Conservation (phyloP, 441 rosid genomes). For the Biscutella laevigata region DNA sequence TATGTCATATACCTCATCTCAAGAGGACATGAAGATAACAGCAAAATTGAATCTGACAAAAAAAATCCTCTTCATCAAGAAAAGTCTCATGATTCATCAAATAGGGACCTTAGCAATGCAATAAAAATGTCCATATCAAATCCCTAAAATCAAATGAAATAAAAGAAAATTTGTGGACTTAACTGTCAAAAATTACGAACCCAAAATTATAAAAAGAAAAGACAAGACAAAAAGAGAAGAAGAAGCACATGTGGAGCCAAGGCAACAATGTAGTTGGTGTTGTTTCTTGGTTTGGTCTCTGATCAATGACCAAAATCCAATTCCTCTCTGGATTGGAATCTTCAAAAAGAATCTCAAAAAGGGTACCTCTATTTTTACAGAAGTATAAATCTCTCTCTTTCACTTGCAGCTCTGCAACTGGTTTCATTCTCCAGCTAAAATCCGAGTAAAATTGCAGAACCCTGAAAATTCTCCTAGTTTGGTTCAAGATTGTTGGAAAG, state of each 20-base stretch:
- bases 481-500: no score
- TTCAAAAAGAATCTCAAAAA: conserved; percentile 25
- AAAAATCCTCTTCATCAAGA: background rate
- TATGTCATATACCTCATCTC: background rate
- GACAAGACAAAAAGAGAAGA: background rate
- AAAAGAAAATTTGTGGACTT: background rate
- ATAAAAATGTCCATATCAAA: conserved; percentile 3
- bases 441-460: conserved; percentile 10
- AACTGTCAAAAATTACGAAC: conserved; percentile 14
- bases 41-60: background rate
- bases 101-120: conserved; percentile 15
- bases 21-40: background rate
- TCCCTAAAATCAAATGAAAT: conserved; percentile 7
- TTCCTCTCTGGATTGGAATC: conserved; percentile 21
- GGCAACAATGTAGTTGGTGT: conserved; percentile 15
- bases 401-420: conserved; percentile 21
- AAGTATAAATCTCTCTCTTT: conserved; percentile 50
- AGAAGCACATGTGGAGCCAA: conserved; percentile 21
- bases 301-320: conserved; percentile 15
- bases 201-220: background rate
- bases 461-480: no score
- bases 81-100: conserved; percentile 3
- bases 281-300: no score
- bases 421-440: conserved; percentile 16
- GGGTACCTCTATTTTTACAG: conserved; percentile 54